Evolutionary conservation across 73 alveolate species (phyloP).

Genomic region (Paraurostyla sp.): DNA sequence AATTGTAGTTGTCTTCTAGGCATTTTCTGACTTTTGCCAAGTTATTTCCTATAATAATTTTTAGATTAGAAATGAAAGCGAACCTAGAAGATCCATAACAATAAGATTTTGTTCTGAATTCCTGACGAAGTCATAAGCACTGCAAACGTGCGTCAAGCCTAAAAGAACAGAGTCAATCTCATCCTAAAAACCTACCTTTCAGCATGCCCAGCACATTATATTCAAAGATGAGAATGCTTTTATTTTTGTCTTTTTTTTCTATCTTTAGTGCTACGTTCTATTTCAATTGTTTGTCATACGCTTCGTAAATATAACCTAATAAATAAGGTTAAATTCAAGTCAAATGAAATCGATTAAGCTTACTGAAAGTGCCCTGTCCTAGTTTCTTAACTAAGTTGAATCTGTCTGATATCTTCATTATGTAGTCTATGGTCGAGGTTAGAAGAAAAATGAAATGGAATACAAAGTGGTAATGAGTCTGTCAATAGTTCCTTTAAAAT

Average conservation of each 20-base stretch:
- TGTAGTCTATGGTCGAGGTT: background rate
- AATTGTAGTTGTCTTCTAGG: constrained; percentile 25
- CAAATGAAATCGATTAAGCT: background rate
- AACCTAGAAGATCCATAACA: constrained; percentile 61
- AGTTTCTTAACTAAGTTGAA: constrained; percentile 34
- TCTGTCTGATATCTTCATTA: constrained; percentile 45
- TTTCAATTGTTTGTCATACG: constrained; percentile 56
- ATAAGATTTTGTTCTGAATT: constrained; percentile 51
- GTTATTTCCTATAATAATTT: constrained; percentile 59
- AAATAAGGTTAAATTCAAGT: no score
- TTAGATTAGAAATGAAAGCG: background rate
- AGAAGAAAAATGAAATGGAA: background rate
- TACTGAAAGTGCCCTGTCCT: constrained; percentile 60
- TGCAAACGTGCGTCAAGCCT: constrained; percentile 68
- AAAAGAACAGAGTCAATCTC: background rate
- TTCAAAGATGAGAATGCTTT: constrained; percentile 59
- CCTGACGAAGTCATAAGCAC: constrained; percentile 51
- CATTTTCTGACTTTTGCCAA: constrained; percentile 68
- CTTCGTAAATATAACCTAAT: constrained; percentile 71
- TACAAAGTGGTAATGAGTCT: background rate
- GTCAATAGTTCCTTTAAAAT: background rate
- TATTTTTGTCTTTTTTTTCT: constrained; percentile 68
- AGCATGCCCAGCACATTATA: constrained; percentile 45
- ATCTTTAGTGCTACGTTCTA: constrained; percentile 69
- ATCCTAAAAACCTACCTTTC: constrained; percentile 15